Evolutionary conservation across 1,284 basidiomycete species (phyloP), one percentile per base, ranked within the genome.

Genomic region (Paramarasmius palmivorus): DNA sequence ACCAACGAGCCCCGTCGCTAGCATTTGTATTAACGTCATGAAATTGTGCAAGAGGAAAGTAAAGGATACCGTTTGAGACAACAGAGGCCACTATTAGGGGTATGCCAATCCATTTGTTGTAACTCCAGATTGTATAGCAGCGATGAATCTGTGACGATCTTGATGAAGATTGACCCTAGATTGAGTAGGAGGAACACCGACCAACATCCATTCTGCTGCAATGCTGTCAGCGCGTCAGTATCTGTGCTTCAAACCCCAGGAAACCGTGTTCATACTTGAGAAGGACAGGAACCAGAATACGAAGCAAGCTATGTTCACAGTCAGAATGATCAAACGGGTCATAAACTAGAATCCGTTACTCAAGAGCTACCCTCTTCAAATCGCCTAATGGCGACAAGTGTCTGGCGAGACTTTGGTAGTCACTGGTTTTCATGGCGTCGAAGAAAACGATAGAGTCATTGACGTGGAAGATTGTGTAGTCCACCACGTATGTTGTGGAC

Each of bases 91-190:
- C 19, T 9, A 19, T 19, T 25, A 46, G 29, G 19, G 44, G 44
- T 20, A 46, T 29, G 15, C 22, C 44, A 25, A 46, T 29, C 3
- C 44, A 32, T 46, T 46, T 46, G 9, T 46, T 32, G 15, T 3
- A 29, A 25, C 25, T 32, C 44, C 44, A 46, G 25, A 46, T 46
- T 46, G 25, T n/a, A 46, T 25, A 46, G 25, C 44, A 46, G 25
- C 44, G 44, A 29, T 46, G 44, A 32, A 46, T 46, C 44, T 46
- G n/a, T n/a, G n/a, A n/a, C n/a, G n/a, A n/a, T n/a, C n/a, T n/a
- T n/a, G n/a, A n/a, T n/a, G 17, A 19, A 15, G 32, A 46, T 15
- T 7, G 15, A 26, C 29, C 14, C 23, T 17, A n/a, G 20, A 6
- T 5, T n/a, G 12, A 32, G 12, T 32, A 12, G 6, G 12, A 6